Evolutionary conservation across 371 early-diverging fungal species (phyloP), one percentile per base, ranked within the genome.

Genomic region (Batkoa obscura): DNA sequence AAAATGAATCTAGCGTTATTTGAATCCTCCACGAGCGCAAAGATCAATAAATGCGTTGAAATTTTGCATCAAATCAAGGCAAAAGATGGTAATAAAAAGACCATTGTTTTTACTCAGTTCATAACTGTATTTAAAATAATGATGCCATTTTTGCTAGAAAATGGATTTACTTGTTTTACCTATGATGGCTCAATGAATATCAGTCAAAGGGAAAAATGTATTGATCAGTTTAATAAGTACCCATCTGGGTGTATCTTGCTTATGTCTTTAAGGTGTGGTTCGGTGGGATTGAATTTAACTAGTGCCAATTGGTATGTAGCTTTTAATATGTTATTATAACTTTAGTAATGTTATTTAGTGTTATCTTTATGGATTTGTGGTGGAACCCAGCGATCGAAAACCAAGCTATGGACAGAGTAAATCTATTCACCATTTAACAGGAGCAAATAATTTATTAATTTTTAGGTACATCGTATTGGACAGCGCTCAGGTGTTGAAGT

Each of bases 251-350:
- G 62, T 9, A 79, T 92, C 1, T 65, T 95, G 41, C 70, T 95
- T 8, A 78, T 93, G 55, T 86, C 86, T 60, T 69, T 93, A 38
- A 81, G 83, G 59, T 86, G 90, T 17, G 81, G 81, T 63, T 90
- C 91, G 31, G 87, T 93, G 8, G 96, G 92, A 1, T 64, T 95
- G 23, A 93, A 93, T 61, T 62, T 95, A 58, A 88, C 88, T 0
- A 67, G 70, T 42, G 94, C 93, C 0, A 79, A 66, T 42, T 74
- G 84, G 1, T 68, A 66, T 76, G 75, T 71, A 57, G 57, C 30
- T 3, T 50, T 9, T 33, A 9, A 38, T 12, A n/a, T 23, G 23
- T 2, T 47, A 23, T 34, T 23, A 39, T 34, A 37, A 45, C 3
- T 39, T 30, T 37, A 8, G 37, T 15, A n/a, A 37, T 48, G 1